phyloP scores from a whole-genome alignment of 192 early-diverging fungal species.

The Pilobolus umbonatus region DNA sequence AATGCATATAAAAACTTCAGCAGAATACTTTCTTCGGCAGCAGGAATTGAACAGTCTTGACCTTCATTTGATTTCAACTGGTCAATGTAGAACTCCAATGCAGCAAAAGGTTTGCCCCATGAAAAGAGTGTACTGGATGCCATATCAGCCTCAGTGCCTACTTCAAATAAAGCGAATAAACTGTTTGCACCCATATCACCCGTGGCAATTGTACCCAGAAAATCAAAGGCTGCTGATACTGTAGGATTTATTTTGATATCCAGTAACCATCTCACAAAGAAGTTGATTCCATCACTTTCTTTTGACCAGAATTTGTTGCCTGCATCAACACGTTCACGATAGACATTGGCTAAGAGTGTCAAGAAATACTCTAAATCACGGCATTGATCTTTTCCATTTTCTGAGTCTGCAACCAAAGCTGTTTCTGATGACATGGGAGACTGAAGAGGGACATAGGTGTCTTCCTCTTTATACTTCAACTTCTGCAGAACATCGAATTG shows the following conservation, averaged over 20 bases:
- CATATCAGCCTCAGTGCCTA: slow-evolving; percentile 10
- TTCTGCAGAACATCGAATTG: slow-evolving; percentile 55
- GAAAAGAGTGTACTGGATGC: slow-evolving; percentile 49
- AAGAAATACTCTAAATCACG: slow-evolving; percentile 72
- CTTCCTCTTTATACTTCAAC: slow-evolving; percentile 69
- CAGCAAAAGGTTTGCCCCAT: slow-evolving; percentile 77
- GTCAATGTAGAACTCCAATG: slow-evolving; percentile 63
- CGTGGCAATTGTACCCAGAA: slow-evolving; percentile 78
- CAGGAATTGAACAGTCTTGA: slow-evolving; percentile 30
- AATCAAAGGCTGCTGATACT: slow-evolving; percentile 70
- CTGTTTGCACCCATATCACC: slow-evolving; percentile 63
- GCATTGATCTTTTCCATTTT: slow-evolving; percentile 19
- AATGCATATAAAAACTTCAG: slow-evolving; percentile 76
- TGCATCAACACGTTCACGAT: slow-evolving; percentile 68
- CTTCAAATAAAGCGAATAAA: slow-evolving; percentile 52
- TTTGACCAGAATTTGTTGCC: slow-evolving; percentile 67
- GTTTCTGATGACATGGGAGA: slow-evolving; percentile 5
- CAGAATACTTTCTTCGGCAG: slow-evolving; percentile 69
- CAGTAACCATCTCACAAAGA: slow-evolving; percentile 61
- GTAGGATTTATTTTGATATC: slow-evolving; percentile 57
- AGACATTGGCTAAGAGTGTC: slow-evolving; percentile 66
- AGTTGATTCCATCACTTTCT: slow-evolving; percentile 48
- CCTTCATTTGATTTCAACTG: slow-evolving; percentile 34
- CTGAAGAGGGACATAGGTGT: slow-evolving; percentile 32
- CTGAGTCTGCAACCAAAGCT: slow-evolving; percentile 7